These are phyloP conservation scores for Sporothrix brasiliensis DNA, from an alignment of 2,329 filamentous ascomycete genomes.

Conservation along the genomic window DNA sequence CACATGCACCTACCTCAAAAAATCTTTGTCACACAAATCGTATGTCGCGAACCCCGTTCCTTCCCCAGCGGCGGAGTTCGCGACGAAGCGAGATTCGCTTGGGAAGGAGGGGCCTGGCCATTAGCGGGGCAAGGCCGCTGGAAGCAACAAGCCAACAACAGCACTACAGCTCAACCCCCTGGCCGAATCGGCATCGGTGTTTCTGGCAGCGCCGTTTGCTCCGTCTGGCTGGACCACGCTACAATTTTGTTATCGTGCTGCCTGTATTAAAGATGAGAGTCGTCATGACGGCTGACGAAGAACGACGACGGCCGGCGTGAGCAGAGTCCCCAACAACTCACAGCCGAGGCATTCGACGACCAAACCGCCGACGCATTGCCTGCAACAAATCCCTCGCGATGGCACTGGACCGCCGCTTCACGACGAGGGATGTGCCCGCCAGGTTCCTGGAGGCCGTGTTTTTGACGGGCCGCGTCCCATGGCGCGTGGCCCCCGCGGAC, in stretches of 20 bases:
- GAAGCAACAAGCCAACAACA: neutral
- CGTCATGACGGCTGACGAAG: neutral
- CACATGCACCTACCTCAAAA: no score
- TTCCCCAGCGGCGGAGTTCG: neutral
- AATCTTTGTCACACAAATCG: no score
- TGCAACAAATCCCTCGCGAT: neutral
- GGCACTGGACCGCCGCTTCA: neutral
- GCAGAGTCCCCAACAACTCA: neutral
- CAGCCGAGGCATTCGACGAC: neutral
- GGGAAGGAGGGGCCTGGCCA: neutral
- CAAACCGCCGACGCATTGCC: no score
- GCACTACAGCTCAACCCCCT: neutral
- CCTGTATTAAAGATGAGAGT: neutral
- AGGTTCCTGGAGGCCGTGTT: neutral
- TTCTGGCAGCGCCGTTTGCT: conserved; percentile 11
- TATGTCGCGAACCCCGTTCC: neutral
- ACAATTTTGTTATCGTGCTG: neutral
- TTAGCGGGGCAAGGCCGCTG: neutral
- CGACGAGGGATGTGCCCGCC: conserved; percentile 21
- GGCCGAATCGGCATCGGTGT: conserved; percentile 15
- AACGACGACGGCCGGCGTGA: neutral
- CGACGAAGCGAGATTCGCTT: neutral
- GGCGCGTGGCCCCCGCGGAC: conserved; percentile 20
- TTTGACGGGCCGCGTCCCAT: conserved; percentile 17
- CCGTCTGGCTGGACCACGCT: neutral